A percentile compares a stretch with the other conserved stretches of the same genome.
Conservation (phyloP, 805 yeast genomes). For the Zygosaccharomyces pseudorouxii region DNA sequence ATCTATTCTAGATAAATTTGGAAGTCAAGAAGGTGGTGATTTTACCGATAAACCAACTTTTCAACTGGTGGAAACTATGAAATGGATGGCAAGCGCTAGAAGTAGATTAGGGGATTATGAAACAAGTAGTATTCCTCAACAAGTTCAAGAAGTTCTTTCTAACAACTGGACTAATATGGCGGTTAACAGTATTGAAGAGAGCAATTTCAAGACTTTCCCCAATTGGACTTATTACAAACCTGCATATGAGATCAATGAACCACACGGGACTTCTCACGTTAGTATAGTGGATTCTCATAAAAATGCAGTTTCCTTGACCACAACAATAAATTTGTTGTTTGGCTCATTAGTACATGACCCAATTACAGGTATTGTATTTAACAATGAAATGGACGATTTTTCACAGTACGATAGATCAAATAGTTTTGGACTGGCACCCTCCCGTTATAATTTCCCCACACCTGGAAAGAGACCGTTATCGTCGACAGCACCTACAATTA, state of each 20-base stretch:
- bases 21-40: constrained; percentile 42
- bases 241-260: constrained; percentile 67
- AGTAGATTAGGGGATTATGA: constrained; percentile 76
- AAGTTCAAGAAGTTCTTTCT: constrained; percentile 44
- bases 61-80: constrained; percentile 77
- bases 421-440: constrained; percentile 77
- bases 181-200: constrained; percentile 47
- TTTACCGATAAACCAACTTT: constrained; percentile 51
- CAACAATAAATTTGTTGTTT: constrained; percentile 79
- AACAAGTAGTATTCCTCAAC: constrained; percentile 28
- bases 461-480: constrained; percentile 83
- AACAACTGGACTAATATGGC: constrained; percentile 56
- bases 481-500: constrained; percentile 73
- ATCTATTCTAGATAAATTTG: constrained; percentile 51
- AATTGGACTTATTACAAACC: constrained; percentile 77
- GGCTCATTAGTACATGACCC: constrained; percentile 83
- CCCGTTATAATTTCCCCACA: constrained; percentile 67
- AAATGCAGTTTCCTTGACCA: constrained; percentile 81
- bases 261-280: constrained; percentile 88
- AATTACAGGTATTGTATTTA: constrained; percentile 73
- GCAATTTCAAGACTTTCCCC: constrained; percentile 44
- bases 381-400: constrained; percentile 94
- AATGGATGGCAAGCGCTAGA: constrained; percentile 87
- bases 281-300: constrained; percentile 69
- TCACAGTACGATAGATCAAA: constrained; percentile 65